Percentiles rank a stretch among this genome's conserved stretches.
Evolutionary conservation across 2,329 filamentous ascomycete species (phyloP).

Genomic region (Parastagonospora nodorum): DNA sequence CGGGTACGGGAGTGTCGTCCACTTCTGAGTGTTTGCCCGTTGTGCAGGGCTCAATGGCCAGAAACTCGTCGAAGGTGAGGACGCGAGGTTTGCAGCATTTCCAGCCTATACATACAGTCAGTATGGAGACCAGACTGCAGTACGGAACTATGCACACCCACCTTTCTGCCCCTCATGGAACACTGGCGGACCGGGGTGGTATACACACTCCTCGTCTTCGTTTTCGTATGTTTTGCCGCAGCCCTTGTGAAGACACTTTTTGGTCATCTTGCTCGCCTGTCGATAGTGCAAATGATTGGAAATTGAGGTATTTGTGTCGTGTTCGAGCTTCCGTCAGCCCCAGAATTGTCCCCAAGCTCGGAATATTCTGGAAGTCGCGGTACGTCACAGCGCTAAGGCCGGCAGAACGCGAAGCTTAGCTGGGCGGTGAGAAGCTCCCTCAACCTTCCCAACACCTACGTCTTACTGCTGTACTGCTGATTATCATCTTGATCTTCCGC

Average conservation of each 20-base stretch:
- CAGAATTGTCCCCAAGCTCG: constrained; percentile 19
- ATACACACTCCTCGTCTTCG: constrained; percentile 80
- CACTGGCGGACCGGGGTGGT: constrained; percentile 87
- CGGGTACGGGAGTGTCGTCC: constrained; percentile 67
- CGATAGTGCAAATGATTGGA: constrained; percentile 5
- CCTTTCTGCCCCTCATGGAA: constrained; percentile 99
- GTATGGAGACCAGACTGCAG: constrained; percentile 2
- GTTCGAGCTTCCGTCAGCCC: constrained; percentile 14
- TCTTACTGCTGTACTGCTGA: neutral
- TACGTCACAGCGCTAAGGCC: constrained; percentile 34
- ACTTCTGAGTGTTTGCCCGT: constrained; percentile 90
- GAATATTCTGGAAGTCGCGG: constrained; percentile 45
- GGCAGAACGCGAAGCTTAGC: constrained; percentile 28
- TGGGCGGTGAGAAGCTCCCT: constrained; percentile 22
- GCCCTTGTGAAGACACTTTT: constrained; percentile 95
- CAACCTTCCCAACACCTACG: neutral
- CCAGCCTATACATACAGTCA: constrained; percentile 70
- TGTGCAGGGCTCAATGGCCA: constrained; percentile 88
- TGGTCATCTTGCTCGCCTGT: constrained; percentile 58
- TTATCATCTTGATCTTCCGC: neutral
- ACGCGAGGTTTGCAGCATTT: constrained; percentile 98
- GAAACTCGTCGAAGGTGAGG: constrained; percentile 97
- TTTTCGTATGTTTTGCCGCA: constrained; percentile 89
- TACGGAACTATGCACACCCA: constrained; percentile 45
- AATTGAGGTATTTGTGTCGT: constrained; percentile 8